phyloP scores from a whole-genome alignment of 1,284 basidiomycete genomes.

The Boletus semigastroideus region DNA sequence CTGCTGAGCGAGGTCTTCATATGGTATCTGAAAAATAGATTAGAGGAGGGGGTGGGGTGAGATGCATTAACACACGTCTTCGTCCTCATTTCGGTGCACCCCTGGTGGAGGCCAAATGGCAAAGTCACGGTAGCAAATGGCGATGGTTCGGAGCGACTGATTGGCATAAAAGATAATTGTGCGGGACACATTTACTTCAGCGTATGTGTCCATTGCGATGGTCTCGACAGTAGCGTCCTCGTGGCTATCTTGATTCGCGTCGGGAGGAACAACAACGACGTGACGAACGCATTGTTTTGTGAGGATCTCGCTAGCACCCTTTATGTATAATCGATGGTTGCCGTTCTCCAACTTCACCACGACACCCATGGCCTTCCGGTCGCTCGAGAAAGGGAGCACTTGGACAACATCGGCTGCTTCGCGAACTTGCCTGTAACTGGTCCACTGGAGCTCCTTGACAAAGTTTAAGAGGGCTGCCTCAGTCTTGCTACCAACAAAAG shows the following conservation, averaged over 20 bases:
- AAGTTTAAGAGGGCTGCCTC: slow-evolving; percentile 92
- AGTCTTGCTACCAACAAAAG: slow-evolving; percentile 94
- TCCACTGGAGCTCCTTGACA: slow-evolving; percentile 86
- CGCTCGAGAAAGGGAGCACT: slow-evolving; percentile 94
- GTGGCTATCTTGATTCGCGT: slow-evolving; percentile 30
- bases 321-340: slow-evolving; percentile 77
- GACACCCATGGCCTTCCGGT: slow-evolving; percentile 95
- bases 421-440: slow-evolving; percentile 69
- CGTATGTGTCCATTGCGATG: slow-evolving; percentile 58
- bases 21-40: slow-evolving; percentile 53
- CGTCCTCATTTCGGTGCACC: slow-evolving; percentile 42
- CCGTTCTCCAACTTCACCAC: slow-evolving; percentile 68
- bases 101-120: slow-evolving; percentile 79
- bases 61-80: slow-evolving; percentile 45
- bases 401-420: slow-evolving; percentile 73
- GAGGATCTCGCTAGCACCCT: slow-evolving; percentile 94
- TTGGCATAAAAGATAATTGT: slow-evolving; percentile 98
- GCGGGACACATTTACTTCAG: slow-evolving; percentile 76
- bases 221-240: slow-evolving; percentile 52
- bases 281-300: slow-evolving; percentile 73
- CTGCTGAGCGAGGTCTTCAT: slow-evolving; percentile 68
- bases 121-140: slow-evolving; percentile 91
- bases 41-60: neutral
- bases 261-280: slow-evolving; percentile 68
- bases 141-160: slow-evolving; percentile 92